phyloP scores from a whole-genome alignment of 805 yeast species.

The Komagataella kurtzmanii region DNA sequence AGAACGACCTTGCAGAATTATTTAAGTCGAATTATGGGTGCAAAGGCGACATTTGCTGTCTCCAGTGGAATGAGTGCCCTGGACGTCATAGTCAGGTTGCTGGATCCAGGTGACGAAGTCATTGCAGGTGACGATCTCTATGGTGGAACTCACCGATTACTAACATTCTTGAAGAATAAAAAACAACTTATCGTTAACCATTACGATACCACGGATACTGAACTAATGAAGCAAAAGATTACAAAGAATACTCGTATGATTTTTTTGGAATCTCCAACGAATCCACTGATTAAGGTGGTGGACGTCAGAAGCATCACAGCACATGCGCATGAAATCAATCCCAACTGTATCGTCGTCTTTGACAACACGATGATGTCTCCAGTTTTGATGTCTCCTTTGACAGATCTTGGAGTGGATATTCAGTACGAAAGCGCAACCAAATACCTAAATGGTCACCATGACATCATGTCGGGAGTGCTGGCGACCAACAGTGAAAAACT shows the following conservation, averaged over 20 bases:
- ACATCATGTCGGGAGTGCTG: slow-evolving; percentile 89
- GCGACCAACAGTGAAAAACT: slow-evolving; percentile 54
- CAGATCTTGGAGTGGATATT: slow-evolving; percentile 73
- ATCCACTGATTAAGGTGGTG: slow-evolving; percentile 81
- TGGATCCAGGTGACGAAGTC: slow-evolving; percentile 78
- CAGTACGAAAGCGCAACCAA: slow-evolving; percentile 93
- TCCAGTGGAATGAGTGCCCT: slow-evolving; percentile 89
- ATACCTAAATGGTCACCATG: slow-evolving; percentile 89
- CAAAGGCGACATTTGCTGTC: slow-evolving; percentile 68
- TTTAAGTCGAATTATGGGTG: slow-evolving; percentile 64
- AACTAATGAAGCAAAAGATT: slow-evolving; percentile 42
- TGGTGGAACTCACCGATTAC: slow-evolving; percentile 85
- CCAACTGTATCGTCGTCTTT: slow-evolving; percentile 63
- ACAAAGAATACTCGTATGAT: slow-evolving; percentile 56
- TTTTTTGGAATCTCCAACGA: slow-evolving; percentile 84
- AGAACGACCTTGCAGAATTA: slow-evolving; percentile 71
- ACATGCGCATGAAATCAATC: slow-evolving; percentile 53
- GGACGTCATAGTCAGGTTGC: slow-evolving; percentile 67
- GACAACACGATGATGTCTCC: slow-evolving; percentile 98
- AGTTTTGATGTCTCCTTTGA: slow-evolving; percentile 63
- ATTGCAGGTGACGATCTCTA: slow-evolving; percentile 91
- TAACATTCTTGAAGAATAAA: slow-evolving; percentile 54
- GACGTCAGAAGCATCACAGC: slow-evolving; percentile 59
- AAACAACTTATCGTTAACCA: slow-evolving; percentile 58
- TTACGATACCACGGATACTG: slow-evolving; percentile 69